These are phyloP conservation scores for Houttuynia cordata DNA, from an alignment of 164 flowering plant species.

Conservation along the genomic window DNA sequence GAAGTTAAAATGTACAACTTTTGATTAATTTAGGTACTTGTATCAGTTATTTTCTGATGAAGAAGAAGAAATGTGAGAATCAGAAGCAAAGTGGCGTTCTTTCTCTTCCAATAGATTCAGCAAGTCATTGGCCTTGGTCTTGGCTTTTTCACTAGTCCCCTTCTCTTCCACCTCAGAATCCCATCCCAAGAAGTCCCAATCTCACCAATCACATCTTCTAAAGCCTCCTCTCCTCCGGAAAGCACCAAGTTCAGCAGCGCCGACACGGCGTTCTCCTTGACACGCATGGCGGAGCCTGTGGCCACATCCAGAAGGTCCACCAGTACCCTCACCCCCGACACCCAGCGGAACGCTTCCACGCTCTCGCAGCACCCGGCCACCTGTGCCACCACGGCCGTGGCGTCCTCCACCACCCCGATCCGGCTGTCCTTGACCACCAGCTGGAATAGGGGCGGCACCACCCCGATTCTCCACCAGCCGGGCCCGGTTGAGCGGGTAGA, in stretches of 20 bases:
- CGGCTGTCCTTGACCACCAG: constrained; percentile 45
- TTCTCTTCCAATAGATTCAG: not conserved
- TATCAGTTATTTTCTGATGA: not conserved
- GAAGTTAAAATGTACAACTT: too few relatives aligned
- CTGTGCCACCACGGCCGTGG: constrained; percentile 91
- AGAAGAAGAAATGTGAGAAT: not conserved
- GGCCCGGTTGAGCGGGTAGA: constrained; percentile 48
- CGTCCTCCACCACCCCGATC: constrained; percentile 72
- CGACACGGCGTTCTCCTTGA: constrained; percentile 73
- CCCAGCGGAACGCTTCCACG: constrained; percentile 49
- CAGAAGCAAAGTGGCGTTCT: not conserved
- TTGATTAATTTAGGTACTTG: not conserved
- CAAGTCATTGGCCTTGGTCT: constrained; percentile 42
- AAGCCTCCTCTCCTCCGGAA: constrained; percentile 40
- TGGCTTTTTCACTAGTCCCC: constrained; percentile 52
- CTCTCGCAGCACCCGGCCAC: constrained; percentile 78
- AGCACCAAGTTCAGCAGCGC: constrained; percentile 62
- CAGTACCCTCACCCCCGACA: constrained; percentile 50
- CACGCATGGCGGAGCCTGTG: constrained; percentile 45
- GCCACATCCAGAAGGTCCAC: constrained; percentile 52
- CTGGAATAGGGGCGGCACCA: constrained; percentile 40
- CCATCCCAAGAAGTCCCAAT: constrained; percentile 33
- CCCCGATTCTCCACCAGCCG: constrained; percentile 54
- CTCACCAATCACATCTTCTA: constrained; percentile 23
- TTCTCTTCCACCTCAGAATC: constrained; percentile 36